phyloP scores from a whole-genome alignment of 2,329 filamentous ascomycete genomes.

The Emergomyces pasteurianus region DNA sequence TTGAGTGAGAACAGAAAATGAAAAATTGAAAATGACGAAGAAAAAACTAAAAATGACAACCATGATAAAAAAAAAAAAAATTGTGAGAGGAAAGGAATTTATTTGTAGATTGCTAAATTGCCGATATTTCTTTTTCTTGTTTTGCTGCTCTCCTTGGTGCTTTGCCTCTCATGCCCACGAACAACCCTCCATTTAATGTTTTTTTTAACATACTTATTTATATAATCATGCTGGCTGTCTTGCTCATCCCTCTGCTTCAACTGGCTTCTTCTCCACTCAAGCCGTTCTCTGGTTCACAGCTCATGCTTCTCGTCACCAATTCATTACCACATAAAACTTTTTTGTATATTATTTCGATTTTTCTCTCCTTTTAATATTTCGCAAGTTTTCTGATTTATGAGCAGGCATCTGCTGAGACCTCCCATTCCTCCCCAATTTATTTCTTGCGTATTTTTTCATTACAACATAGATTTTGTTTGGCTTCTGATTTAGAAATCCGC shows the following conservation, averaged over 20 bases:
- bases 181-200: neutral
- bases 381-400: neutral
- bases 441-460: neutral
- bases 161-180: too few relatives aligned
- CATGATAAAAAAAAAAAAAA: neutral
- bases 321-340: conserved; percentile 1
- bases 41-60: neutral
- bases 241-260: neutral
- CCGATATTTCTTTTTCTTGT: neutral
- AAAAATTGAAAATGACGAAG: neutral
- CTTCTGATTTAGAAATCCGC: conserved; percentile 39
- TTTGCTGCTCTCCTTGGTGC: neutral
- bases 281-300: neutral
- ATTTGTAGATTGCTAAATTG: neutral
- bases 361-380: neutral
- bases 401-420: neutral
- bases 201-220: neutral
- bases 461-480: neutral
- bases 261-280: neutral
- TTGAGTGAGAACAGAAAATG: too few relatives aligned
- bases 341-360: neutral
- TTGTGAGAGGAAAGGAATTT: neutral
- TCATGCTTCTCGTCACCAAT: neutral
- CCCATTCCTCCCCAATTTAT: neutral
- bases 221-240: too few relatives aligned